A percentile compares a stretch with the other conserved stretches of the same genome.
Evolutionary conservation across 139 green algal genomes (phyloP).

Genomic region (Tetradesmus lagerheimii): DNA sequence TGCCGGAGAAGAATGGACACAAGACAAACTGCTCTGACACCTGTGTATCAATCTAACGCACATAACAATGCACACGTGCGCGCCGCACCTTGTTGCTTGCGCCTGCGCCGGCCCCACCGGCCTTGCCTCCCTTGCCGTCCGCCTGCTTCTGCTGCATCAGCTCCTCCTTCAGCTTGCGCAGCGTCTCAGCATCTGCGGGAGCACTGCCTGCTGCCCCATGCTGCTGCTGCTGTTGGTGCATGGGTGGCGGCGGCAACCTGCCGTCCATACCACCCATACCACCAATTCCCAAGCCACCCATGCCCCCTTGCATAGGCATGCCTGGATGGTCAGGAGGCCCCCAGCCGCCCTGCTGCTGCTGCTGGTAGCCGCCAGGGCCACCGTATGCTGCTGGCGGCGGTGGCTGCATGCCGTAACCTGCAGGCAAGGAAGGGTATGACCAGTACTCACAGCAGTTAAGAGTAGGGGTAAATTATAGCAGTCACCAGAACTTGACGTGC

Average conservation of each 20-base stretch:
- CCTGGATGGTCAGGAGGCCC: neutral
- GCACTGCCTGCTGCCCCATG: neutral
- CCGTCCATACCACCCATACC: neutral
- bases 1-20: too few species aligned
- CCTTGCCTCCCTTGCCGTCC: neutral
- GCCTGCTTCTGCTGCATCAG: conserved; percentile 32
- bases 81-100: neutral
- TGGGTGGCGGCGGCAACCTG: neutral
- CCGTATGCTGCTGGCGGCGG: neutral
- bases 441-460: too few species aligned
- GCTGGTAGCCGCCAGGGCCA: neutral
- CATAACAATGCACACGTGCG: too few species aligned
- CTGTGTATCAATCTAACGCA: too few species aligned
- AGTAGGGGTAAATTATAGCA: too few species aligned
- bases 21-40: too few species aligned
- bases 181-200: conserved; percentile 33
- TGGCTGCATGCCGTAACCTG: neutral
- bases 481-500: too few species aligned
- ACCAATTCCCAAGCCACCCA: too few species aligned
- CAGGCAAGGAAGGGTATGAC: too few species aligned
- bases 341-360: neutral
- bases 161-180: conserved; percentile 37
- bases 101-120: neutral
- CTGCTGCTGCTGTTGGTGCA: conserved; percentile 20
- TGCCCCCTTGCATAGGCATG: too few species aligned